These are phyloP conservation scores for Echites panduratus DNA, from an alignment of 257 asterid genomes.

Conservation along the genomic window DNA sequence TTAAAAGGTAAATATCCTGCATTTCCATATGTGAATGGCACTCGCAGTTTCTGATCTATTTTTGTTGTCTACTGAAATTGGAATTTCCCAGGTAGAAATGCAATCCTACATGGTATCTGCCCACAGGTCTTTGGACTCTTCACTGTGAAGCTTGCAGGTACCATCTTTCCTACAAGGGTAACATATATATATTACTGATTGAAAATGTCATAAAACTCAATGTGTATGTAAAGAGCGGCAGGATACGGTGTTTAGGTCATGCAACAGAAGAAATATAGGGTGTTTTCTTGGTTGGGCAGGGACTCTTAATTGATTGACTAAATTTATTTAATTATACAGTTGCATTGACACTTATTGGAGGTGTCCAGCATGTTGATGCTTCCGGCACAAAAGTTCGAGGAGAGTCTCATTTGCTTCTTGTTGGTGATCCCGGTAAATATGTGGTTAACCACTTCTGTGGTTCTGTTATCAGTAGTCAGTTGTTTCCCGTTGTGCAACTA, in stretches of 20 bases:
- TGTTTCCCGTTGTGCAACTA: constrained; percentile 14
- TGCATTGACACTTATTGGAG: constrained; percentile 86
- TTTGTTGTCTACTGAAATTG: constrained; percentile 12
- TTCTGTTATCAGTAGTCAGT: neutral
- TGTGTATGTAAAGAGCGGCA: neutral
- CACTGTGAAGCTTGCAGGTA: constrained; percentile 98
- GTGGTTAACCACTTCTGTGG: neutral
- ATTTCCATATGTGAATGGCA: neutral
- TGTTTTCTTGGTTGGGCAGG: neutral
- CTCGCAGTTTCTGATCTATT: constrained; percentile 3
- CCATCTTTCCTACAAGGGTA: constrained; percentile 6
- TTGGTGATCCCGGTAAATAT: constrained; percentile 94
- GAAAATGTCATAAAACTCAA: neutral
- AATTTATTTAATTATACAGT: constrained; percentile 44
- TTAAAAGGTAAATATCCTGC: constrained; percentile 54
- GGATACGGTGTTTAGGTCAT: neutral
- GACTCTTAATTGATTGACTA: neutral
- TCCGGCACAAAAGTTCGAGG: constrained; percentile 96
- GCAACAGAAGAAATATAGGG: neutral
- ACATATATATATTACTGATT: constrained; percentile 12
- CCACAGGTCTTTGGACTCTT: constrained; percentile 98
- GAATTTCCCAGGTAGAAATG: constrained; percentile 68
- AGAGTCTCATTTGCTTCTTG: constrained; percentile 96
- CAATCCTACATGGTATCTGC: constrained; percentile 79
- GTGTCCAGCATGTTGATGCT: constrained; percentile 93